These are phyloP conservation scores for Suillus alpinus DNA, from an alignment of 768 basidiomycete genomes.

Conservation along the genomic window DNA sequence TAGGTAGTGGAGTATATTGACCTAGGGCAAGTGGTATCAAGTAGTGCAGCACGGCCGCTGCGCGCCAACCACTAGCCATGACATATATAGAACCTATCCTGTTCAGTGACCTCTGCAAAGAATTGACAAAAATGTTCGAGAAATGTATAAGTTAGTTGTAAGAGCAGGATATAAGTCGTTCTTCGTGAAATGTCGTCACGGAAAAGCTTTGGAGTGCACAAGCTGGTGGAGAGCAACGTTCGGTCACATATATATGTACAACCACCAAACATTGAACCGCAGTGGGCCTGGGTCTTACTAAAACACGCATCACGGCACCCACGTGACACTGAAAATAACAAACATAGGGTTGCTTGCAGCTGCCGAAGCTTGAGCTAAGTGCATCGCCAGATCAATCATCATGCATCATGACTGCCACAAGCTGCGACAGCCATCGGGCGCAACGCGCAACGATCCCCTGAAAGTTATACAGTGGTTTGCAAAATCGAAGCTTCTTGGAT, in stretches of 20 bases:
- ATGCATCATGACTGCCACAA: not conserved
- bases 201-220: not conserved
- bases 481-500: not conserved
- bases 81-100: not conserved
- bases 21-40: conserved; percentile 16
- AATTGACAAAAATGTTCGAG: not conserved
- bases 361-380: too few species aligned
- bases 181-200: not conserved
- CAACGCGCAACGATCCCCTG: too few species aligned
- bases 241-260: not conserved
- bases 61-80: conserved; percentile 8
- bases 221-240: not conserved
- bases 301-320: too few species aligned
- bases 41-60: conserved; percentile 12
- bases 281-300: too few species aligned
- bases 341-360: too few species aligned
- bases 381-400: too few species aligned
- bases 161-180: not conserved
- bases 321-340: too few species aligned
- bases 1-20: conserved; percentile 24
- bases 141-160: conserved; percentile 15
- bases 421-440: not conserved
- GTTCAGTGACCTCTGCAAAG: not conserved
- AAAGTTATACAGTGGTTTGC: not conserved
- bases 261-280: too few species aligned